These are phyloP conservation scores for Didymella pinodella DNA, from an alignment of 2,329 filamentous ascomycete species.

Conservation along the genomic window DNA sequence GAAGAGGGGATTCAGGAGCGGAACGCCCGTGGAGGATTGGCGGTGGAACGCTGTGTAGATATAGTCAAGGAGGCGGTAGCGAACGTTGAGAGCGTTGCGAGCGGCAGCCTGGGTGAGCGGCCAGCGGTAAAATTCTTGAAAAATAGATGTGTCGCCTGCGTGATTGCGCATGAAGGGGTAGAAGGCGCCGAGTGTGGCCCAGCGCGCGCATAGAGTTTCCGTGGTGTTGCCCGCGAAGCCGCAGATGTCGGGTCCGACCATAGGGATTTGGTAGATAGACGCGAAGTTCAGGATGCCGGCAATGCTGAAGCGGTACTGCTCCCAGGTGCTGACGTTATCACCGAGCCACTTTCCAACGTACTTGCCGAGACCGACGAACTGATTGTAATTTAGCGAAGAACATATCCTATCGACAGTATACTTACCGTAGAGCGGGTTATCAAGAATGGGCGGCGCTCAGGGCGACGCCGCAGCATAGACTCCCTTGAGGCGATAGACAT, in stretches of 20 bases:
- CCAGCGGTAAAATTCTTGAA: slow-evolving; percentile 67
- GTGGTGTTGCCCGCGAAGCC: slow-evolving; percentile 74
- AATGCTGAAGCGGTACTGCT: slow-evolving; percentile 53
- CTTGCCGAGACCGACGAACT: slow-evolving; percentile 72
- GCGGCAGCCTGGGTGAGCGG: slow-evolving; percentile 67
- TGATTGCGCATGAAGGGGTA: slow-evolving; percentile 79
- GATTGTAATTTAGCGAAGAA: slow-evolving; percentile 7
- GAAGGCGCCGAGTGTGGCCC: slow-evolving; percentile 77
- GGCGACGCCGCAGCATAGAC: slow-evolving; percentile 73
- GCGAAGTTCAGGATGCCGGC: slow-evolving; percentile 54
- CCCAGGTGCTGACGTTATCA: slow-evolving; percentile 58
- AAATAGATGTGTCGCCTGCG: slow-evolving; percentile 61
- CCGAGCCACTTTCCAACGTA: slow-evolving; percentile 67
- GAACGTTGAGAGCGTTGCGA: slow-evolving; percentile 70
- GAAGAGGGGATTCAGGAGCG: slow-evolving; percentile 72
- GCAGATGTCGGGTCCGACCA: slow-evolving; percentile 70
- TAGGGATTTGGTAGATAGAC: slow-evolving; percentile 56
- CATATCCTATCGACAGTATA: neutral
- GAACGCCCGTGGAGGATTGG: slow-evolving; percentile 67
- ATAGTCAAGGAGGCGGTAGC: slow-evolving; percentile 78
- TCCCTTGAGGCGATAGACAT: slow-evolving; percentile 72
- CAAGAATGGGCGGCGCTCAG: slow-evolving; percentile 69
- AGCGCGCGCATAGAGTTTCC: slow-evolving; percentile 74
- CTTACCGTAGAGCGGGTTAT: slow-evolving; percentile 73
- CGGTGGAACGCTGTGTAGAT: slow-evolving; percentile 74